Base-by-base conservation (phyloP, 306 rosid genomes). In the Canavalia ensiformis region DNA sequence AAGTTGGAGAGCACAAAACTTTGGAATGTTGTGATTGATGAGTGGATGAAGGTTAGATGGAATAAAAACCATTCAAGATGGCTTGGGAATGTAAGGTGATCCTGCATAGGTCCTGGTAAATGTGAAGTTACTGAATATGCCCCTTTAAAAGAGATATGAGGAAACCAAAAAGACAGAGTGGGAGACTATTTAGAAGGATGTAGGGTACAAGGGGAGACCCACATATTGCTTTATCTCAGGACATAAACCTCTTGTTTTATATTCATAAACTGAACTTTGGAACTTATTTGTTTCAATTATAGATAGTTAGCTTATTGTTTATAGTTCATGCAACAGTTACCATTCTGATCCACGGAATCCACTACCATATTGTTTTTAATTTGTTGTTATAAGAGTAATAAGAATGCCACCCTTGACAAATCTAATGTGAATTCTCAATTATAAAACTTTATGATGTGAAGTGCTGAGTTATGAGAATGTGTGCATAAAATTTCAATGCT, bases 211-310 rank as follows among this genome's bases (percentile, higher is more conserved):
- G 8, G 52, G 37, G 72, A 67, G 18, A 65, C 50, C 50, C 49
- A 65, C 50, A 65, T 65, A 37, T 63, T 44, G 39, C 45, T 59
- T 58, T 60, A 44, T 74, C 44, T 74, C 68, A 74, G 42, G 31
- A 29, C 18, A 62, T 68, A 42, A 67, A 31, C 58, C 68, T 56
- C 49, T 55, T 55, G 12, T 66, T 66, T 68, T 54, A 67, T 55
- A 67, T 74, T 34, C 49, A 52, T 56, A 74, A 42, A 57, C 57
- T 74, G 30, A 54, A 37, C 25, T 44, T 29, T 65, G 63, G 8
- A 74, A 58, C 69, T 74, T 58, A 7, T 45, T 11, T 58, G 13
- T 58, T 59, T 18, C 39, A 74, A 58, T 58, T 50, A 42, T 7
- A 77, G 55, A 18, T 7, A 30, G 11, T 78, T 31, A 3, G 50